Evolutionary conservation across 805 yeast species (phyloP), one percentile per base, ranked within the genome.

Genomic region (Yamadazyma sp.): DNA sequence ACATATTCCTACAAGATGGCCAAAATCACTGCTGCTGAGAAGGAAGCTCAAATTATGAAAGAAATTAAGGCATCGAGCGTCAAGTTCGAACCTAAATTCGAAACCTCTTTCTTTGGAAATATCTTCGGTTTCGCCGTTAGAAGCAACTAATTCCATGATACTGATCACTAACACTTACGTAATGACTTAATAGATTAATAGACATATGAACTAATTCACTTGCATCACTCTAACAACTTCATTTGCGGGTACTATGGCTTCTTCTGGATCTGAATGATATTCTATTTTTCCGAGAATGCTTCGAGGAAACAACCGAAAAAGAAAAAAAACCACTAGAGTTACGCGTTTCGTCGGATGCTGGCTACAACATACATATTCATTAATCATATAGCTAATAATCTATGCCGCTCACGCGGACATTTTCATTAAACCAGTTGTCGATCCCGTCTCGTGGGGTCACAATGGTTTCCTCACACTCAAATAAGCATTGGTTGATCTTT

Each of bases 401-500:
- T 13, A 33, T 28, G 3, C 30, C 29, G 3, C 25, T 12, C 9
- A 62, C 65, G 30, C 70, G 41, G 3, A 66, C 70, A 6, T 48
- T 47, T 3, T 46, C 42, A 6, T 66, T 64, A 47, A 77, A 76
- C 78, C 81, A 73, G 11, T 59, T 47, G 35, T 69, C 71, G 6
- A 75, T 56, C 1, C 71, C 72, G 40, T 70, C 70, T 31, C 74
- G 59, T 0, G 82, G 44, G 6, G 26, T 28, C 1, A 60, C 58
- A 7, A 52, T 57, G 0, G 36, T 41, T 7, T 13, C 32, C 2
- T 38, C 38, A 41, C 60, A 54, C 44, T 73, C 73, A 56, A 77
- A 78, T 11, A 78, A 48, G 45, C 76, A 71, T 22, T 61, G 59
- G 50, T 77, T 75, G 26, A 78, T 67, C 41, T 75, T 63, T 13